A percentile compares a stretch with the other conserved stretches of the same genome.
Conservation (phyloP, 192 early-diverging fungal genomes). For the Umbelopsis isabellina region DNA sequence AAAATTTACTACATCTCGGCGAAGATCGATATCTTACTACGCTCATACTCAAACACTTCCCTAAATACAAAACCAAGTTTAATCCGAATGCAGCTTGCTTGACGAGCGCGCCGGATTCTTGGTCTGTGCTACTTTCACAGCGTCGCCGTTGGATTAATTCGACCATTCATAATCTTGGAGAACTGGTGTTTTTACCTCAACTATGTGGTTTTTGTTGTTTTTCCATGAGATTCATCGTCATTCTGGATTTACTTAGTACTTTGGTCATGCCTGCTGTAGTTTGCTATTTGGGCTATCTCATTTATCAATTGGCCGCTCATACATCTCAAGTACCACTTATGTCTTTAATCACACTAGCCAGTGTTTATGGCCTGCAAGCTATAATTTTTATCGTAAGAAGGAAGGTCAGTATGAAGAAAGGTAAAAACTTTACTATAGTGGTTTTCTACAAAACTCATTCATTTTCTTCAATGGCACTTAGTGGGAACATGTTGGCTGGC, state of each 20-base stretch:
- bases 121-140: conserved; percentile 93
- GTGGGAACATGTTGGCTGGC: conserved; percentile 5
- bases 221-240: conserved; percentile 95
- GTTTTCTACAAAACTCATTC: background rate
- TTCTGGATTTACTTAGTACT: conserved; percentile 91
- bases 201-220: conserved; percentile 97
- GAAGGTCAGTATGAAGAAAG: conserved; percentile 45
- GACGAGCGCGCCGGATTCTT: conserved; percentile 93
- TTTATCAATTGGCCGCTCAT: conserved; percentile 63
- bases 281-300: conserved; percentile 83
- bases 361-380: conserved; percentile 80
- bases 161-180: conserved; percentile 97
- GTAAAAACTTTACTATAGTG: background rate
- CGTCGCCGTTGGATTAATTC: conserved; percentile 99
- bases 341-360: conserved; percentile 82
- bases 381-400: conserved; percentile 77
- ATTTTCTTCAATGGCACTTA: background rate
- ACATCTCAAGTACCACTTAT: conserved; percentile 73
- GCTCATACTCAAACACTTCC: conserved; percentile 95
- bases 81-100: conserved; percentile 88
- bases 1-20: conserved; percentile 96
- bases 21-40: conserved; percentile 98
- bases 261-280: conserved; percentile 92
- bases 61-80: conserved; percentile 91
- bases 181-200: conserved; percentile 89